phyloP scores from a whole-genome alignment of 1,284 basidiomycete species.

The Ceratobasidium sp. region DNA sequence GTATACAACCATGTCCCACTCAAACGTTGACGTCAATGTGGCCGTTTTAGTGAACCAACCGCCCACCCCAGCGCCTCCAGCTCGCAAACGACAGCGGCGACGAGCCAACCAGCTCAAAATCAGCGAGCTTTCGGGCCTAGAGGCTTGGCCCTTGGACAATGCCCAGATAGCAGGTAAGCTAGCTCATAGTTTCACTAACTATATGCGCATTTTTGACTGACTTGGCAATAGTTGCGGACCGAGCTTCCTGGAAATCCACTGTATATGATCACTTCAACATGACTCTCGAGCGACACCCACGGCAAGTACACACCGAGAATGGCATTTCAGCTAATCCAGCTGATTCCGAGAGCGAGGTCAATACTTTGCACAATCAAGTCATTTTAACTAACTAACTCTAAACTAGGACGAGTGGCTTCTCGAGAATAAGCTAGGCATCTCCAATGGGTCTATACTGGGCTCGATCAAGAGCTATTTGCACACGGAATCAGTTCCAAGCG shows the following conservation, averaged over 20 bases:
- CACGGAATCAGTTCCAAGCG: slow-evolving; percentile 3
- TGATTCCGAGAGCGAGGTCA: neutral
- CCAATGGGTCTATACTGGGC: neutral
- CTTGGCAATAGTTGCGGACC: neutral
- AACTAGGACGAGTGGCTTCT: slow-evolving; percentile 8
- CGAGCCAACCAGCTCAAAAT: neutral
- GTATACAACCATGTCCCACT: neutral
- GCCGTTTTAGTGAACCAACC: neutral
- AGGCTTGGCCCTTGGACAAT: neutral
- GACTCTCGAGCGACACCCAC: neutral
- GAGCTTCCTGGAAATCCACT: neutral
- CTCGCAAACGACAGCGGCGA: neutral
- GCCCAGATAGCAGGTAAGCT: neutral
- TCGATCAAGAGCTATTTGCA: slow-evolving; percentile 2
- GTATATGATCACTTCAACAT: slow-evolving; percentile 4
- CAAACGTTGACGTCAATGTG: neutral
- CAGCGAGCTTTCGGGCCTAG: neutral
- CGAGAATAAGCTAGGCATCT: neutral
- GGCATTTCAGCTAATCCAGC: neutral
- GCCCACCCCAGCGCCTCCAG: neutral
- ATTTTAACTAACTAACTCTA: neutral
- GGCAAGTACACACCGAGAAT: neutral
- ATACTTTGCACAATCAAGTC: neutral
- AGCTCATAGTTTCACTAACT: neutral
- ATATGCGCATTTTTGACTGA: neutral